phyloP scores from a whole-genome alignment of 805 yeast species.

The Yarrowia keelungensis region DNA sequence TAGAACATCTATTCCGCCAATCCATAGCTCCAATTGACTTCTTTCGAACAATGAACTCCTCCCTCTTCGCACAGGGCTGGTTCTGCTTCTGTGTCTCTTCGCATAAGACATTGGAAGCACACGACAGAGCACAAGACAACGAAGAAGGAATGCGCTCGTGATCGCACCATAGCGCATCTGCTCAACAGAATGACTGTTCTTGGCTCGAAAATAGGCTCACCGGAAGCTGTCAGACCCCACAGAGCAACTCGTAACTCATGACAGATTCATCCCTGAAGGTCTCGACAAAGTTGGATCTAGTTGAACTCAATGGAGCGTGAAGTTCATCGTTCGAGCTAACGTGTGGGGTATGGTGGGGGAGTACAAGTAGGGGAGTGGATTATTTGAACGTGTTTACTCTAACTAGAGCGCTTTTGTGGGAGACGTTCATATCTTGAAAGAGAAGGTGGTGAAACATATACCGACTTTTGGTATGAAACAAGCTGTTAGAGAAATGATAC shows the following conservation, averaged over 20 bases:
- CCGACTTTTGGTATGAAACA: too few species aligned
- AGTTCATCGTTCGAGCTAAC: background rate
- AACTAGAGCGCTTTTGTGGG: too few species aligned
- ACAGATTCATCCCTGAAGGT: background rate
- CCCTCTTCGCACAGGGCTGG: too few species aligned
- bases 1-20: too few species aligned
- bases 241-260: background rate
- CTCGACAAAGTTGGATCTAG: background rate
- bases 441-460: too few species aligned
- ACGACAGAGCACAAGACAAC: background rate
- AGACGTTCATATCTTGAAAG: too few species aligned
- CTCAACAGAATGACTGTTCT: background rate
- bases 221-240: slow-evolving; percentile 4
- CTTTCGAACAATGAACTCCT: too few species aligned
- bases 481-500: too few species aligned
- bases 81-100: background rate
- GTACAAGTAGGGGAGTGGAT: too few species aligned
- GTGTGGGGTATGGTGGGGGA: background rate
- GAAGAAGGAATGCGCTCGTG: background rate
- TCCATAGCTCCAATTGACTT: too few species aligned
- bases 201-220: slow-evolving; percentile 10
- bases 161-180: too few species aligned
- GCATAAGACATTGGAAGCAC: background rate
- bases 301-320: background rate
- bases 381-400: too few species aligned